These are phyloP conservation scores for Dianthus caryophyllus DNA, from an alignment of 148 eudicot genomes.

Conservation along the genomic window DNA sequence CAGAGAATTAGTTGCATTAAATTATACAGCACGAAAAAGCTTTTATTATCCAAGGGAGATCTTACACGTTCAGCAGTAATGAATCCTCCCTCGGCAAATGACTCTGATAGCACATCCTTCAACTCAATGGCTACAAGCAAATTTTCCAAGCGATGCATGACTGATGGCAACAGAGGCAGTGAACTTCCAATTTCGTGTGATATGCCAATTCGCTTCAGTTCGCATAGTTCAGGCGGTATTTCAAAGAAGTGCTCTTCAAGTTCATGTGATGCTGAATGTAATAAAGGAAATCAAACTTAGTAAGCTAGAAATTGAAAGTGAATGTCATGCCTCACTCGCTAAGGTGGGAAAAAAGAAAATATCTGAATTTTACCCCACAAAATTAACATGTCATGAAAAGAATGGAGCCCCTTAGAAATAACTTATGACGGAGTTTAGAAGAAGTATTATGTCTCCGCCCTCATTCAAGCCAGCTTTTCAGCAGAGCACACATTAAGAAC, in stretches of 20 bases:
- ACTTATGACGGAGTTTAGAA: not conserved
- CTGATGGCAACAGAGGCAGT: conserved; percentile 78
- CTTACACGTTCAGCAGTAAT: conserved; percentile 67
- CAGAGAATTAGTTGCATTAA: not conserved
- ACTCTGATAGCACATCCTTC: conserved; percentile 53
- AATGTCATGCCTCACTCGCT: too few species aligned
- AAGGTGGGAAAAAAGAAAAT: not conserved
- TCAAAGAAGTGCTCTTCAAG: conserved; percentile 90
- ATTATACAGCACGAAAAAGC: conserved; percentile 1
- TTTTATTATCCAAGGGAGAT: conserved; percentile 12
- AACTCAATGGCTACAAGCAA: conserved; percentile 86
- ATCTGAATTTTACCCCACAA: not conserved
- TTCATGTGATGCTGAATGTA: conserved; percentile 49
- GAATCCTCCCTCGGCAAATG: conserved; percentile 71
- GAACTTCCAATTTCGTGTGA: conserved; percentile 96
- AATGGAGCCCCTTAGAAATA: not conserved
- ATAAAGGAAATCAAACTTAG: conserved; percentile 1
- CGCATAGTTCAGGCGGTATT: conserved; percentile 90
- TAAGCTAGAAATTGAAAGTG: conserved; percentile 1
- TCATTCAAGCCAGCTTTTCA: not conserved
- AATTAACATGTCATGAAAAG: not conserved
- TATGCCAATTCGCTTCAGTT: conserved; percentile 74
- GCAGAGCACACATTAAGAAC: not conserved
- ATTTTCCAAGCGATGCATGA: conserved; percentile 89
- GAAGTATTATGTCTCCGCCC: not conserved